Conservation (phyloP, 371 early-diverging fungal species). For the Chytridiales sp. region DNA sequence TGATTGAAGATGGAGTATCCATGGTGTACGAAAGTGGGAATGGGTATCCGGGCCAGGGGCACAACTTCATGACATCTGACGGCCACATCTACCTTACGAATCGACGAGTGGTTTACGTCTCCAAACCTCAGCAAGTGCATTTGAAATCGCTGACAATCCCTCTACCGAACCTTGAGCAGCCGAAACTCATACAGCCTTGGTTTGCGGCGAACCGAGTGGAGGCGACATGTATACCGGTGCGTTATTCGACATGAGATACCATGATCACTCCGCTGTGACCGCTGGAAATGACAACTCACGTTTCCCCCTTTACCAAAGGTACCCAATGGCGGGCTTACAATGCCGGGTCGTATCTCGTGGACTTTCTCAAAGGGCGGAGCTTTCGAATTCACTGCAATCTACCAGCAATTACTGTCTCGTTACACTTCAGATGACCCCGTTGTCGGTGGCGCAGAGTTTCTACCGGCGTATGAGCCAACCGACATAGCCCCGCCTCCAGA, state of each 20-base stretch:
- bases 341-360: slow-evolving; percentile 25
- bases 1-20: background rate
- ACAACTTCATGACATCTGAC: background rate
- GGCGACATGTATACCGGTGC: slow-evolving; percentile 11
- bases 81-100: slow-evolving; percentile 16
- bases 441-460: background rate
- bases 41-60: background rate
- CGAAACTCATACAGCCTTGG: slow-evolving; percentile 37
- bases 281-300: no score
- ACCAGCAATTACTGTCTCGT: slow-evolving; percentile 29
- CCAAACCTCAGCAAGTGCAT: background rate
- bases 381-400: slow-evolving; percentile 38
- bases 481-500: no score
- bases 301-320: slow-evolving; percentile 5
- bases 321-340: slow-evolving; percentile 35
- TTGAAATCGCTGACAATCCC: slow-evolving; percentile 25
- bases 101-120: slow-evolving; percentile 34
- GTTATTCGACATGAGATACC: background rate
- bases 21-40: background rate
- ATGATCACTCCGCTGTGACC: background rate
- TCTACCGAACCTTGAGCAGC: slow-evolving; percentile 20
- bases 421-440: background rate
- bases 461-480: background rate
- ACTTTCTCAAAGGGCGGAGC: slow-evolving; percentile 42
- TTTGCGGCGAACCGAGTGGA: slow-evolving; percentile 35